These are phyloP conservation scores for Cercospora beticola DNA, from an alignment of 2,329 filamentous ascomycete genomes.

Conservation along the genomic window DNA sequence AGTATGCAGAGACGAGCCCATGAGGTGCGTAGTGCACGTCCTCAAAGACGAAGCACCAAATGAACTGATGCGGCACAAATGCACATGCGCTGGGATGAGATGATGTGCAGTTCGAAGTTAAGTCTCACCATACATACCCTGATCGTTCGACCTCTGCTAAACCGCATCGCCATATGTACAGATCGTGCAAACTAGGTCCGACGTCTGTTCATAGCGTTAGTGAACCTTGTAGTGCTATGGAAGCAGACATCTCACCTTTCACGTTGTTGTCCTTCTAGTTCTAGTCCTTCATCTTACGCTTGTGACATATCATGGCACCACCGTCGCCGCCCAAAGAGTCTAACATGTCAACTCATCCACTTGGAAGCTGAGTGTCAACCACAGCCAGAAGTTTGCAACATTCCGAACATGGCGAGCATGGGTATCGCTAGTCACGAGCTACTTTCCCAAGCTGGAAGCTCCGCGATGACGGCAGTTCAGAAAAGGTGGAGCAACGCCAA, in stretches of 20 bases:
- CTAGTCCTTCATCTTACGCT: neutral
- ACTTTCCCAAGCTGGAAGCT: neutral
- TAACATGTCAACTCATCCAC: neutral
- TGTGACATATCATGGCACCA: neutral
- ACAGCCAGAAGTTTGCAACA: neutral
- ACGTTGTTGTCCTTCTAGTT: neutral
- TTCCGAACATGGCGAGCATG: neutral
- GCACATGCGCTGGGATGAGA: neutral
- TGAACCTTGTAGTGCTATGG: neutral
- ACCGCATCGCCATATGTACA: neutral
- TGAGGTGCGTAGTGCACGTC: constrained; percentile 5
- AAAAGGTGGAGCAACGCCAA: neutral
- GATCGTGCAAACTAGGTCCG: neutral
- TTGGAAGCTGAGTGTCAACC: neutral
- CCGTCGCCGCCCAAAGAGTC: neutral
- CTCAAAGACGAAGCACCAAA: neutral
- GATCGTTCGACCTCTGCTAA: neutral
- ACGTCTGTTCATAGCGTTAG: neutral
- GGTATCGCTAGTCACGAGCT: neutral
- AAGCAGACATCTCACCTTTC: neutral
- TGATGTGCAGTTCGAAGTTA: neutral
- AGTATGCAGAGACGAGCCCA: neutral
- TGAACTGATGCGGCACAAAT: constrained; percentile 4
- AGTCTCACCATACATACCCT: neutral
- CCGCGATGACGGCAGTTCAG: neutral